Evolutionary conservation across 495 filamentous ascomycete species (phyloP).

Genomic region (Cenococcum geophilum): DNA sequence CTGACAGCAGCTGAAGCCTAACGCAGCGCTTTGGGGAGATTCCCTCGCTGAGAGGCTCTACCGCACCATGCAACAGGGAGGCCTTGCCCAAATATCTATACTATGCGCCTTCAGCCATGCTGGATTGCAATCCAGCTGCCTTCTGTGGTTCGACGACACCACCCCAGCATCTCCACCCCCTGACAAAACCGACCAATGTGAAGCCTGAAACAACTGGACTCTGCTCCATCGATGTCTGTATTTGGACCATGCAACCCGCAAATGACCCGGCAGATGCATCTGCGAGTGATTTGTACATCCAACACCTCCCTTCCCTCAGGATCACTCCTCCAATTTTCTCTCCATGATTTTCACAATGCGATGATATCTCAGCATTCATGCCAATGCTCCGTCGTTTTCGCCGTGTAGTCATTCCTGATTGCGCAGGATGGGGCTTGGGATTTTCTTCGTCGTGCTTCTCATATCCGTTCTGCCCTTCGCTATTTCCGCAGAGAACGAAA

Average conservation of each 20-base stretch:
- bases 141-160: too few relatives aligned
- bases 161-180: too few relatives aligned
- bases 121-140: too few relatives aligned
- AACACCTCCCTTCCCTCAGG: not conserved
- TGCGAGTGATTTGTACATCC: not conserved
- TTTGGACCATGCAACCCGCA: not conserved
- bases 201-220: too few relatives aligned
- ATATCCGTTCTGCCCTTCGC: constrained; percentile 1
- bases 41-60: too few relatives aligned
- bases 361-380: not conserved
- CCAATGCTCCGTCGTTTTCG: not conserved
- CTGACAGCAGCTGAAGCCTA: too few relatives aligned
- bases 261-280: not conserved
- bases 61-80: too few relatives aligned
- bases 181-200: too few relatives aligned
- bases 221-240: too few relatives aligned
- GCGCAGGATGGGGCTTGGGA: not conserved
- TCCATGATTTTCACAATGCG: not conserved
- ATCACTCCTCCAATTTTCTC: not conserved
- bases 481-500: constrained; percentile 3
- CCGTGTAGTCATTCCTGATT: not conserved
- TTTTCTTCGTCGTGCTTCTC: not conserved
- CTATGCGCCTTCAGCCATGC: too few relatives aligned
- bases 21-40: too few relatives aligned
- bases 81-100: too few relatives aligned